Evolutionary conservation across 805 yeast genomes (phyloP).

Genomic region (Pichia ethanolica): DNA sequence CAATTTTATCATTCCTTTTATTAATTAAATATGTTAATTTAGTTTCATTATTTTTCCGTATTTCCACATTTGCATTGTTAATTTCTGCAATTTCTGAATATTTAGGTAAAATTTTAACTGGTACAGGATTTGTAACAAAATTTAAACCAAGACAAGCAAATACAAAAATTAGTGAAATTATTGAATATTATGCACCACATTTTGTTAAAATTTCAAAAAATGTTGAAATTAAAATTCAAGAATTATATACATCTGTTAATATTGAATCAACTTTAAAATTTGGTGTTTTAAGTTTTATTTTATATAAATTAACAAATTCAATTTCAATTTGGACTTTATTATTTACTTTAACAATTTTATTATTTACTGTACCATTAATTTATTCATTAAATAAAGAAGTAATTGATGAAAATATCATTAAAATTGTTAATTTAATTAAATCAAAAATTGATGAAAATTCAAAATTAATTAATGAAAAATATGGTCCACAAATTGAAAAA

Average conservation of each 20-base stretch:
- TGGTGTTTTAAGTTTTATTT: slow-evolving; percentile 55
- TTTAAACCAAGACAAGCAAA: slow-evolving; percentile 56
- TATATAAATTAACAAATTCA: slow-evolving; percentile 68
- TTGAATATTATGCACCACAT: slow-evolving; percentile 28
- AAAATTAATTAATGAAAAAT: slow-evolving; percentile 32
- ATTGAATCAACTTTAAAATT: slow-evolving; percentile 67
- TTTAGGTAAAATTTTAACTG: slow-evolving; percentile 62
- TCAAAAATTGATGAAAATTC: slow-evolving; percentile 41
- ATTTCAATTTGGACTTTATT: slow-evolving; percentile 65
- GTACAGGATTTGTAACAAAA: slow-evolving; percentile 73
- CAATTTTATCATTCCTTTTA: slow-evolving; percentile 46
- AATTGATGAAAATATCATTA: slow-evolving; percentile 58
- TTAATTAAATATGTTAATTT: slow-evolving; percentile 58
- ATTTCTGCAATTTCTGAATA: slow-evolving; percentile 72
- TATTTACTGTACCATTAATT: slow-evolving; percentile 70
- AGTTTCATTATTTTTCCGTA: slow-evolving; percentile 51
- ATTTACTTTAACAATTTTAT: slow-evolving; percentile 46
- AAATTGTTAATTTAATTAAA: slow-evolving; percentile 38
- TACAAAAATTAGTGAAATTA: slow-evolving; percentile 24
- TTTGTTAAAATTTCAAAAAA: slow-evolving; percentile 35
- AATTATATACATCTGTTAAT: slow-evolving; percentile 59
- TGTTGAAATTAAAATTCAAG: slow-evolving; percentile 47
- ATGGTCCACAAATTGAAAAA: slow-evolving; percentile 52
- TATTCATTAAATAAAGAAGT: slow-evolving; percentile 70
- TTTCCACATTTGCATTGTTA: slow-evolving; percentile 48